These are phyloP conservation scores for Fusarium vanettenii DNA, from an alignment of 2,329 filamentous ascomycete species.

Conservation along the genomic window DNA sequence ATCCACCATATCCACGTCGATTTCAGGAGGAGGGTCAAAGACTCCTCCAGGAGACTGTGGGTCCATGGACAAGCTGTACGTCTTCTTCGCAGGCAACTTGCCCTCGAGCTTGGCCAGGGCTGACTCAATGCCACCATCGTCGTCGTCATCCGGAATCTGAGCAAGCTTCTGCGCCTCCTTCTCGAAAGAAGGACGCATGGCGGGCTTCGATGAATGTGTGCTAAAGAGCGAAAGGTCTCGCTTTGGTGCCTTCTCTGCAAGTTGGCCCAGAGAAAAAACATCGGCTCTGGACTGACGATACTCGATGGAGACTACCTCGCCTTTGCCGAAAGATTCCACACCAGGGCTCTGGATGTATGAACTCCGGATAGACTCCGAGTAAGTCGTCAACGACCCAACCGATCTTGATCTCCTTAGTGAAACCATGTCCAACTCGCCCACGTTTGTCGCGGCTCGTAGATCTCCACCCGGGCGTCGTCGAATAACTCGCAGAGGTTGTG, in stretches of 20 bases:
- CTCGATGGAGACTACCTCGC: slow-evolving; percentile 33
- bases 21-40: slow-evolving; percentile 30
- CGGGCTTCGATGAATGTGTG: slow-evolving; percentile 70
- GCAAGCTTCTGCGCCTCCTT: slow-evolving; percentile 88
- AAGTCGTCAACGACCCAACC: slow-evolving; percentile 69
- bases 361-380: slow-evolving; percentile 69
- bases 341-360: slow-evolving; percentile 63
- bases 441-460: slow-evolving; percentile 74
- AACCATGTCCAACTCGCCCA: slow-evolving; percentile 67
- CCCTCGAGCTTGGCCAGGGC: slow-evolving; percentile 93
- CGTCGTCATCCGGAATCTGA: slow-evolving; percentile 87
- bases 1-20: slow-evolving; percentile 39
- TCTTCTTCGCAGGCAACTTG: slow-evolving; percentile 71
- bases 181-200: slow-evolving; percentile 83
- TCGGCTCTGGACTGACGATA: slow-evolving; percentile 49
- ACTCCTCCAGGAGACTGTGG: slow-evolving; percentile 34
- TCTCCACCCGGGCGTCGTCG: slow-evolving; percentile 81
- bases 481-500: slow-evolving; percentile 70
- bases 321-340: slow-evolving; percentile 41
- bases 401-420: slow-evolving; percentile 66
- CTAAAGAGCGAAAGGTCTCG: slow-evolving; percentile 67
- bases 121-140: slow-evolving; percentile 87
- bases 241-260: slow-evolving; percentile 63
- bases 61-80: slow-evolving; percentile 52
- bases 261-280: slow-evolving; percentile 68